These are phyloP conservation scores for Gossypium longicalyx DNA, from an alignment of 345 rosid species.

Conservation along the genomic window DNA sequence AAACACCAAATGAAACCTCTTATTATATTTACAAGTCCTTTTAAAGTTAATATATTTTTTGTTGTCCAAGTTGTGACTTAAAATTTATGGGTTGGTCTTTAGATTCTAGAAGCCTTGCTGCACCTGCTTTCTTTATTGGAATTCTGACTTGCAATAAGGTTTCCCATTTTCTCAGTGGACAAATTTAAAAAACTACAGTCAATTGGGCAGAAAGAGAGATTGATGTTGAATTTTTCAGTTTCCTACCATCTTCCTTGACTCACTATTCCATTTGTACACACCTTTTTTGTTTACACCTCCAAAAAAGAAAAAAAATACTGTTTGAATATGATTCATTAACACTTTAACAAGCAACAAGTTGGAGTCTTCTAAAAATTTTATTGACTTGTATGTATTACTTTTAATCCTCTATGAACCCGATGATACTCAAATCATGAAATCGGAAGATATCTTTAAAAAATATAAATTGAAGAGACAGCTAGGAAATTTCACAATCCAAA, in stretches of 20 bases:
- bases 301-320: no score
- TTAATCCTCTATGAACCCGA: no score
- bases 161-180: background rate
- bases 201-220: background rate
- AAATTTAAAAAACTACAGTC: background rate
- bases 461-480: no score
- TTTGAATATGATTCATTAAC: no score
- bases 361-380: no score
- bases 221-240: background rate
- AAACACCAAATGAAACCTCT: background rate
- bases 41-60: background rate
- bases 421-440: no score
- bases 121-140: background rate
- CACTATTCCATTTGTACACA: background rate
- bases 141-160: background rate
- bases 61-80: background rate
- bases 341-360: no score
- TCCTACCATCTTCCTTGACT: background rate
- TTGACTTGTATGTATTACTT: no score
- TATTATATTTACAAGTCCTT: background rate
- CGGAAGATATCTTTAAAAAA: no score
- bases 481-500: background rate
- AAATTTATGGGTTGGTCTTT: background rate
- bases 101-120: background rate
- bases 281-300: no score